Conservation (phyloP, 2,329 filamentous ascomycete genomes). For the Alternaria conjuncta region DNA sequence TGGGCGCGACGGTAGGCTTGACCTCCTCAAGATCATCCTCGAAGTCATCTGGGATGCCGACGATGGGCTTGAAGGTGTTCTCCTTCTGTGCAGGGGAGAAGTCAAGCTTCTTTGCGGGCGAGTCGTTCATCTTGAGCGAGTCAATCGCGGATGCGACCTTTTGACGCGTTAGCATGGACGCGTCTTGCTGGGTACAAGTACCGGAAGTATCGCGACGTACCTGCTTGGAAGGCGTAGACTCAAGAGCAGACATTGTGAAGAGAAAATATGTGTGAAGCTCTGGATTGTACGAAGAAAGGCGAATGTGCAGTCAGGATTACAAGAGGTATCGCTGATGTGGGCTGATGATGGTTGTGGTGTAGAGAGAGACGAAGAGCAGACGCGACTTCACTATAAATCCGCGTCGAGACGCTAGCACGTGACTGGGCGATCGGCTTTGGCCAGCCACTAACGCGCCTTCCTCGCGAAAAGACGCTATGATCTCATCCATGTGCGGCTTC, state of each 20-base stretch:
- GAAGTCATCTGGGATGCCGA: constrained; percentile 56
- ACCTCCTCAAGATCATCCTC: constrained; percentile 48
- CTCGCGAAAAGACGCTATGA: constrained; percentile 36
- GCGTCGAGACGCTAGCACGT: constrained; percentile 28
- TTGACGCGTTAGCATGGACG: constrained; percentile 48
- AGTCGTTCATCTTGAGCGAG: constrained; percentile 85
- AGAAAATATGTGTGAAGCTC: constrained; percentile 16
- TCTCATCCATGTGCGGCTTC: constrained; percentile 22
- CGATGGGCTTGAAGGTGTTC: constrained; percentile 70
- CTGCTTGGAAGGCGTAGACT: constrained; percentile 75
- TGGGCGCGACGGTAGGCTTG: constrained; percentile 61
- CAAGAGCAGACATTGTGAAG: constrained; percentile 72
- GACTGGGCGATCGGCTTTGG: constrained; percentile 18
- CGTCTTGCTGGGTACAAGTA: constrained; percentile 29
- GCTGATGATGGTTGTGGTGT: constrained; percentile 34
- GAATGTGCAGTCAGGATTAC: constrained; percentile 25
- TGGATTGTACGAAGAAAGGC: constrained; percentile 16
- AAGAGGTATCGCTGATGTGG: constrained; percentile 19
- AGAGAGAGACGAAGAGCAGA: constrained; percentile 19
- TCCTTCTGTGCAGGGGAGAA: constrained; percentile 79
- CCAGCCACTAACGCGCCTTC: constrained; percentile 24
- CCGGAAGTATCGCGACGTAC: constrained; percentile 55
- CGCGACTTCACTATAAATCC: constrained; percentile 34
- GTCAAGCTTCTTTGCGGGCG: constrained; percentile 87
- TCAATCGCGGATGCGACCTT: constrained; percentile 88